Percentiles rank a stretch among this genome's conserved stretches.
Conservation (phyloP, 257 asterid species). For the Galeopsis tetrahit region DNA sequence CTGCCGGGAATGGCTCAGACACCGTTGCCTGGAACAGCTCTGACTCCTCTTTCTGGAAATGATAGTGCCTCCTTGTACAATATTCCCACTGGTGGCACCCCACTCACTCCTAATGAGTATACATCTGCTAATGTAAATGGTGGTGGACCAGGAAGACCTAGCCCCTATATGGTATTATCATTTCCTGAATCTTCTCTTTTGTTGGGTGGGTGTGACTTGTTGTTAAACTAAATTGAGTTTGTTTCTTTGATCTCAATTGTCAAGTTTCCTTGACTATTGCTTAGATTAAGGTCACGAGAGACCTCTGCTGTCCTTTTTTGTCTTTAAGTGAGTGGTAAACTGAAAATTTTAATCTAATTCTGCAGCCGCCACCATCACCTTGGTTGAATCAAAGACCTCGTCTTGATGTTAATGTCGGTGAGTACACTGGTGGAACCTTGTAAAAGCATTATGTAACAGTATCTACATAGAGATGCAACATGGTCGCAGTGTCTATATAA, state of each 20-base stretch:
- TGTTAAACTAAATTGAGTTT: slow-evolving; percentile 5
- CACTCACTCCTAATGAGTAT: slow-evolving; percentile 77
- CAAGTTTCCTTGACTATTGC: neutral
- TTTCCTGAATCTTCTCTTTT: slow-evolving; percentile 11
- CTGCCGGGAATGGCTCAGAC: slow-evolving; percentile 78
- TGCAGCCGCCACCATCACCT: slow-evolving; percentile 89
- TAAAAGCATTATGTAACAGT: neutral
- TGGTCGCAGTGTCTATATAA: slow-evolving; percentile 13
- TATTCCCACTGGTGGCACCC: slow-evolving; percentile 86
- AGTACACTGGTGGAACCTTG: slow-evolving; percentile 39
- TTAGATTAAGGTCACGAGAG: slow-evolving; percentile 2
- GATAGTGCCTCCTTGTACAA: slow-evolving; percentile 73
- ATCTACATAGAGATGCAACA: slow-evolving; percentile 13
- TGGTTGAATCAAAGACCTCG: slow-evolving; percentile 89
- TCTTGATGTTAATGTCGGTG: slow-evolving; percentile 95
- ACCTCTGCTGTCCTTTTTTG: slow-evolving; percentile 14
- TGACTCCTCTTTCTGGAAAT: slow-evolving; percentile 77
- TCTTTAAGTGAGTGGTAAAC: slow-evolving; percentile 26
- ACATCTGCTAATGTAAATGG: slow-evolving; percentile 59
- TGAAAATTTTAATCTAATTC: slow-evolving; percentile 32
- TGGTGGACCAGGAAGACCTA: slow-evolving; percentile 75
- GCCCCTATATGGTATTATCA: slow-evolving; percentile 69
- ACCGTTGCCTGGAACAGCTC: slow-evolving; percentile 72
- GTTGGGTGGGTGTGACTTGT: slow-evolving; percentile 21
- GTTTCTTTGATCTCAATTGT: neutral